These are phyloP conservation scores for Primulina eburnea DNA, from an alignment of 257 asterid species.

Conservation along the genomic window DNA sequence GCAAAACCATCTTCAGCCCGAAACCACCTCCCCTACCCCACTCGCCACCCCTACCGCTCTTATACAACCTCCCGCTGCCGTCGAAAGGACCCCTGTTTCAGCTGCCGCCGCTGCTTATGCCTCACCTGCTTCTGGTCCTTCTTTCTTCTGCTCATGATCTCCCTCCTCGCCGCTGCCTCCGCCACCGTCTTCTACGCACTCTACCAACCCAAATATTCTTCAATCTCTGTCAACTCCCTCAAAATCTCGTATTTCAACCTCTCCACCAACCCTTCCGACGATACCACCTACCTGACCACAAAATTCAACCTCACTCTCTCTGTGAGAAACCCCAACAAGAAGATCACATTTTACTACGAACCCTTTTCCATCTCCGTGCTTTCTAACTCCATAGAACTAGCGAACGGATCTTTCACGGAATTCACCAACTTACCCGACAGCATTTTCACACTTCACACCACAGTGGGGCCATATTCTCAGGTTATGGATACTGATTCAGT, in stretches of 20 bases:
- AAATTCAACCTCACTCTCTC: conserved; percentile 59
- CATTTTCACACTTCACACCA: conserved; percentile 44
- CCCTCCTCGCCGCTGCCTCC: conserved; percentile 63
- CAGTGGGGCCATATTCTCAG: conserved; percentile 35
- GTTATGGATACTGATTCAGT: conserved; percentile 52
- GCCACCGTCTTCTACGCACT: conserved; percentile 66
- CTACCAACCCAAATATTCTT: conserved; percentile 70
- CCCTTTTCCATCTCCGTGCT: conserved; percentile 41
- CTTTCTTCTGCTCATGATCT: conserved; percentile 41
- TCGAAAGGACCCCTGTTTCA: conserved; percentile 31
- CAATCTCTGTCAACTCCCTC: conserved; percentile 60
- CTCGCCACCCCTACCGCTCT: conserved; percentile 50
- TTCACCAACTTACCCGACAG: conserved; percentile 45
- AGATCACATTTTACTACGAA: conserved; percentile 43
- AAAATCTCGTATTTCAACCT: conserved; percentile 64
- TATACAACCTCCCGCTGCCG: conserved; percentile 34
- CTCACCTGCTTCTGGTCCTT: conserved; percentile 52
- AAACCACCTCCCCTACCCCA: conserved; percentile 43
- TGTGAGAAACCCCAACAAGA: conserved; percentile 61
- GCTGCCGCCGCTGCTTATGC: conserved; percentile 54
- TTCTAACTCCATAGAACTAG: conserved; percentile 36
- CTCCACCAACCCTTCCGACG: conserved; percentile 67
- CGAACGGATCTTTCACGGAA: conserved; percentile 45
- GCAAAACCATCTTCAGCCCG: conserved; percentile 34
- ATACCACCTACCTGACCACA: conserved; percentile 59